Conservation (phyloP, 768 basidiomycete genomes). For the Epithele typhae region DNA sequence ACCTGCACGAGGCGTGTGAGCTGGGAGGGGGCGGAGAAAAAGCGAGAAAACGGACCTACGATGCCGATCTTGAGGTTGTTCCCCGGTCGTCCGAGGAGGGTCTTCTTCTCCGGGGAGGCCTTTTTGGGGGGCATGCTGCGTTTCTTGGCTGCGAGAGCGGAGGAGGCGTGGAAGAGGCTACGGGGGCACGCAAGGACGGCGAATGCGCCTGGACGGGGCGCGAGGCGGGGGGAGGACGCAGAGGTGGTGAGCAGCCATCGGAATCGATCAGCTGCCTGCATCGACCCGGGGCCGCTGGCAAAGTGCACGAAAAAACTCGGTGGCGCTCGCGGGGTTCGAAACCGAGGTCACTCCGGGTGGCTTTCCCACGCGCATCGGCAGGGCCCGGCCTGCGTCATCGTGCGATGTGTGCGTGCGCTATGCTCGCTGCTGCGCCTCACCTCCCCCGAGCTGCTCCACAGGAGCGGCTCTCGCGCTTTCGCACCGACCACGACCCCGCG, state of each 20-base stretch:
- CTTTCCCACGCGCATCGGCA: conserved; percentile 2
- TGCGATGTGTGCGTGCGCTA: too few species aligned
- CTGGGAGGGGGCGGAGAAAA: conserved; percentile 9
- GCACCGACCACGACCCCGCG: background rate
- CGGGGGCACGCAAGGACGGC: conserved; percentile 1
- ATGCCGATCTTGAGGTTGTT: conserved; percentile 99
- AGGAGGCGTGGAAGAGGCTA: conserved; percentile 11
- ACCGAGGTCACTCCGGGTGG: background rate
- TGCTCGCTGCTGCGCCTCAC: too few species aligned
- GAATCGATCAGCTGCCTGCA: background rate
- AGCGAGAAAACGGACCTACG: conserved; percentile 71
- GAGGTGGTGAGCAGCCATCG: conserved; percentile 1
- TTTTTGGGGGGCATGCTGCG: conserved; percentile 90
- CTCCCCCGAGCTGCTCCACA: too few species aligned
- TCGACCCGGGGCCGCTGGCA: background rate
- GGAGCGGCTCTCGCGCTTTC: too few species aligned
- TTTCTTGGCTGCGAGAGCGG: conserved; percentile 13
- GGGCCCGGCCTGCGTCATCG: too few species aligned
- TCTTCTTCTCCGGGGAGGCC: conserved; percentile 72
- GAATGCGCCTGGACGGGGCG: conserved; percentile 3
- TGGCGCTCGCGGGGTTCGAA: conserved; percentile 8
- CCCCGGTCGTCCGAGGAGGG: conserved; percentile 81
- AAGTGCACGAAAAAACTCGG: too few species aligned
- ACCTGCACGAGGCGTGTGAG: conserved; percentile 42
- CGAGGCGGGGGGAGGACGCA: conserved; percentile 1